phyloP scores from a whole-genome alignment of 768 basidiomycete species.

The Termitomyces sp. region DNA sequence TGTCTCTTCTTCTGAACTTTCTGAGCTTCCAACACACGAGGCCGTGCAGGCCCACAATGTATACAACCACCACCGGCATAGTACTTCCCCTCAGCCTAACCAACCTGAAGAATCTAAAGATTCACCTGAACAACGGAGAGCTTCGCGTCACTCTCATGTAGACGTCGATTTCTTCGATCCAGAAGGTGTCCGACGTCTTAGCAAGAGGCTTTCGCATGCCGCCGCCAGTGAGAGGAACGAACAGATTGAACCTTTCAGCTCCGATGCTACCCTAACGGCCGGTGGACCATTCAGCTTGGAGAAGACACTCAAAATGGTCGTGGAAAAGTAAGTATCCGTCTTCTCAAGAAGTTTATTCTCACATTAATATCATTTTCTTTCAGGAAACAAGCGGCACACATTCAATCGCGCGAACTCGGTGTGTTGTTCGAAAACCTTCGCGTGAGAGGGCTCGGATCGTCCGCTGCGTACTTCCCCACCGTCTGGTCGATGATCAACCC shows the following conservation, averaged over 20 bases:
- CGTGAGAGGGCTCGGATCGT: slow-evolving; percentile 56
- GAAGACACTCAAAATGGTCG: slow-evolving; percentile 24
- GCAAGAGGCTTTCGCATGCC: slow-evolving; percentile 29
- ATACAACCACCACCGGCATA: background rate
- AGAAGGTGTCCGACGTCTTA: slow-evolving; percentile 39
- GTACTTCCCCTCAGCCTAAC: background rate
- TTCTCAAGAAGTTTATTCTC: background rate
- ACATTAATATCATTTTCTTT: background rate
- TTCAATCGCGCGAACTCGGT: slow-evolving; percentile 45
- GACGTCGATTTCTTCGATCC: slow-evolving; percentile 53
- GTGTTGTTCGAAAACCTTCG: slow-evolving; percentile 56
- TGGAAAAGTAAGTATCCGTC: slow-evolving; percentile 25
- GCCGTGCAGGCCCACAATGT: slow-evolving; percentile 8
- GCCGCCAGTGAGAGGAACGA: background rate
- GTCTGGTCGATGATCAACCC: slow-evolving; percentile 65
- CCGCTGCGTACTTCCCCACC: slow-evolving; percentile 50
- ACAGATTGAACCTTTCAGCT: slow-evolving; percentile 10
- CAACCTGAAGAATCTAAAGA: slow-evolving; percentile 4
- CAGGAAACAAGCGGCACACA: slow-evolving; percentile 11
- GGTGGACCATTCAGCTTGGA: slow-evolving; percentile 34
- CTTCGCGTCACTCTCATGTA: slow-evolving; percentile 28
- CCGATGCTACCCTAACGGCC: slow-evolving; percentile 20
- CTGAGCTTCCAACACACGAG: slow-evolving; percentile 11
- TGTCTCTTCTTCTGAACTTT: slow-evolving; percentile 10
- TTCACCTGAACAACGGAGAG: slow-evolving; percentile 1